Evolutionary conservation across 2,329 filamentous ascomycete species (phyloP).

Genomic region (Nannizziopsis arthrosporioides): DNA sequence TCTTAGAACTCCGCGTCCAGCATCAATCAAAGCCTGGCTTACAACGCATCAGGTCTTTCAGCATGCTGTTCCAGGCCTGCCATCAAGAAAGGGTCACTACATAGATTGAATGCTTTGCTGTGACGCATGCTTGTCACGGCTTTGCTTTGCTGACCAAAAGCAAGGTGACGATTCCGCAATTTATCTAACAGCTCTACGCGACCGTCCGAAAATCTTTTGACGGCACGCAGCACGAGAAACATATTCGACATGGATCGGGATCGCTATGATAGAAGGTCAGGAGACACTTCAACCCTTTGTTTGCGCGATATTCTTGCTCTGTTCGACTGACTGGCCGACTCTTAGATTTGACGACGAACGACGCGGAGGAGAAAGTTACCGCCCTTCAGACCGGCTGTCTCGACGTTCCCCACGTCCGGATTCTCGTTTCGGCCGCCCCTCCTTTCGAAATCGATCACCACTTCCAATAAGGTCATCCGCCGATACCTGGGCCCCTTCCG

Average conservation of each 20-base stretch:
- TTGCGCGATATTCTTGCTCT: slow-evolving; percentile 22
- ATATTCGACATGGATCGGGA: slow-evolving; percentile 29
- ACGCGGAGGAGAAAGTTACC: slow-evolving; percentile 36
- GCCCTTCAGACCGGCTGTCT: slow-evolving; percentile 25
- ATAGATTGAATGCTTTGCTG: too few relatives aligned
- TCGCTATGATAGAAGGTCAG: slow-evolving; percentile 33
- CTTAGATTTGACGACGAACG: slow-evolving; percentile 24
- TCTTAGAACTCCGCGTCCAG: too few relatives aligned
- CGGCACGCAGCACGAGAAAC: background rate
- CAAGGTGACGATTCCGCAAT: too few relatives aligned
- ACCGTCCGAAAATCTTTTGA: too few relatives aligned
- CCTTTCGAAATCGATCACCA: slow-evolving; percentile 27
- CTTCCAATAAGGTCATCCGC: slow-evolving; percentile 25
- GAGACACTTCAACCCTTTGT: slow-evolving; percentile 5
- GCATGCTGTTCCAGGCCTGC: too few relatives aligned
- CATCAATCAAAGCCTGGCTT: too few relatives aligned
- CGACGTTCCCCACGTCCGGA: slow-evolving; percentile 29
- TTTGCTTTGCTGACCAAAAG: too few relatives aligned
- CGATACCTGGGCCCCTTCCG: slow-evolving; percentile 34
- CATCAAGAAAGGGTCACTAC: too few relatives aligned
- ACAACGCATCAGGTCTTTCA: too few relatives aligned
- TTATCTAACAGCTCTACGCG: too few relatives aligned
- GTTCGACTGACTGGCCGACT: background rate
- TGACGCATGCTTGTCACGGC: too few relatives aligned
- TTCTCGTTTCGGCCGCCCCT: slow-evolving; percentile 27